These are phyloP conservation scores for Metschnikowia corniflorae DNA, from an alignment of 805 yeast species.

Conservation along the genomic window DNA sequence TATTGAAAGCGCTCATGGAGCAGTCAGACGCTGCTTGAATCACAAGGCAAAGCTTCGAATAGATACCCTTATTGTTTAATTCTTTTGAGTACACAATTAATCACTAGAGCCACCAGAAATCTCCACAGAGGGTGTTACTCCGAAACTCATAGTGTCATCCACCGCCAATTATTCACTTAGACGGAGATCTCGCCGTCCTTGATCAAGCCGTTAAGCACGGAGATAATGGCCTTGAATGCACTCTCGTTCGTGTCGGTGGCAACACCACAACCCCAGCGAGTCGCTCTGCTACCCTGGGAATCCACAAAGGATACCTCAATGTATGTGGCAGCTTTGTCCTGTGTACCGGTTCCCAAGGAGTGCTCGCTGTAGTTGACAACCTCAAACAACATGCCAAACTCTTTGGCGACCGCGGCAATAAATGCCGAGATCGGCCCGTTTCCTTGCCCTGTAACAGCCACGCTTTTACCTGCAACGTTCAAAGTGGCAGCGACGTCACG, in stretches of 20 bases:
- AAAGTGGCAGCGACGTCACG: constrained; percentile 24
- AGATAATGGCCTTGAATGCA: constrained; percentile 30
- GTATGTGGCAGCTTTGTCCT: constrained; percentile 71
- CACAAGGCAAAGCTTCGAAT: too few species aligned
- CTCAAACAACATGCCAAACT: constrained; percentile 52
- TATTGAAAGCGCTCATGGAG: too few species aligned
- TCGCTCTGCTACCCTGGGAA: constrained; percentile 33
- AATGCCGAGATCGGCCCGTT: constrained; percentile 79
- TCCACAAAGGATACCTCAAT: constrained; percentile 47
- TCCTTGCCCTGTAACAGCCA: constrained; percentile 55
- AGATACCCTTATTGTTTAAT: too few species aligned
- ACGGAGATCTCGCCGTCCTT: constrained; percentile 28
- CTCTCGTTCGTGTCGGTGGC: constrained; percentile 43
- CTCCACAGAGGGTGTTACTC: too few species aligned
- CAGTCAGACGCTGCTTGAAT: too few species aligned
- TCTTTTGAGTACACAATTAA: too few species aligned
- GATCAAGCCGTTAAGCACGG: constrained; percentile 23
- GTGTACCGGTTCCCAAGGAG: constrained; percentile 67
- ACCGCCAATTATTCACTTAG: too few species aligned
- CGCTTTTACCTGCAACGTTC: constrained; percentile 19
- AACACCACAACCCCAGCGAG: constrained; percentile 44
- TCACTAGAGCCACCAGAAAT: too few species aligned
- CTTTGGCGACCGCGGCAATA: constrained; percentile 56
- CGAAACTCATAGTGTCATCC: too few species aligned
- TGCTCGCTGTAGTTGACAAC: constrained; percentile 70